phyloP scores from a whole-genome alignment of 139 green algal species.

The Micractinium sp. region DNA sequence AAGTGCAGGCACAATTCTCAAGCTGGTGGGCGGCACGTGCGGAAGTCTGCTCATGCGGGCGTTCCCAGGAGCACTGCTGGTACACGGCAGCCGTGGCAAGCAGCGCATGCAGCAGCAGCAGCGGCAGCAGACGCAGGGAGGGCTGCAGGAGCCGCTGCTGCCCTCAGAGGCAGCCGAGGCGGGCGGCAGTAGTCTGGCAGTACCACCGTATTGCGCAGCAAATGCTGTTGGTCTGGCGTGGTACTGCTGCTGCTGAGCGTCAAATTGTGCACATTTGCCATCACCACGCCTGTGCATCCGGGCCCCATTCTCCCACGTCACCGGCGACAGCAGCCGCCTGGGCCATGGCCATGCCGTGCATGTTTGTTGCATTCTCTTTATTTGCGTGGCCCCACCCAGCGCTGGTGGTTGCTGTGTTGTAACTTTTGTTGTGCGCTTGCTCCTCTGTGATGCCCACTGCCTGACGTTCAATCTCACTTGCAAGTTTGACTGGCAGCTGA shows the following conservation, averaged over 20 bases:
- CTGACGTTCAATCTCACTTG: too few relatives aligned
- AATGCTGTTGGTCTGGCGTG: conserved; percentile 17
- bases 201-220: conserved; percentile 3
- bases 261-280: background rate
- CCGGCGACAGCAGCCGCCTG: background rate
- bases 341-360: too few relatives aligned
- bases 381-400: background rate
- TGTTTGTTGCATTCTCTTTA: background rate
- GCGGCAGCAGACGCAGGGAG: background rate
- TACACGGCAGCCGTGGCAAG: background rate
- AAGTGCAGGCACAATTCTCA: conserved; percentile 57
- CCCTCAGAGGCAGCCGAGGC: background rate
- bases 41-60: conserved; percentile 70
- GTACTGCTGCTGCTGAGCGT: background rate
- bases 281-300: background rate
- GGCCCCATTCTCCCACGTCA: background rate
- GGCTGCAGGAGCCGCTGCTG: background rate
- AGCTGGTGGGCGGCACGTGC: conserved; percentile 68
- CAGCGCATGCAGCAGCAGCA: background rate
- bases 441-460: background rate
- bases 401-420: too few relatives aligned
- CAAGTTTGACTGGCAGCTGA: too few relatives aligned
- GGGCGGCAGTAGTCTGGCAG: background rate
- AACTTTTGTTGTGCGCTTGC: too few relatives aligned
- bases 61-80: conserved; percentile 64